Evolutionary conservation across 257 asterid species (phyloP).

Genomic region (Solanum sejunctum): DNA sequence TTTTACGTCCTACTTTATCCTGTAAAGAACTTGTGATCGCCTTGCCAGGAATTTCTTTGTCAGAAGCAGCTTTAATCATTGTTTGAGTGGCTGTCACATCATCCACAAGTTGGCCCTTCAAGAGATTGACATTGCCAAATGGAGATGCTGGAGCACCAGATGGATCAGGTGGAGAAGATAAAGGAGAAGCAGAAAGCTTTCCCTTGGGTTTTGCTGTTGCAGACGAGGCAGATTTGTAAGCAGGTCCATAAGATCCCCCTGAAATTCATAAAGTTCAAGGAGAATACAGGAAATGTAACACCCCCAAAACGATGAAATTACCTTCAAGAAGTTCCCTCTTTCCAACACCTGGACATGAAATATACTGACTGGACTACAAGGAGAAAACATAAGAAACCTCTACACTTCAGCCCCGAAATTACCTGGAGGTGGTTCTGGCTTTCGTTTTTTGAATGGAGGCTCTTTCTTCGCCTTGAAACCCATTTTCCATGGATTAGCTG

Average conservation of each 20-base stretch:
- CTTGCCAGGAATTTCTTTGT: slow-evolving; percentile 43
- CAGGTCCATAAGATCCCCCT: slow-evolving; percentile 60
- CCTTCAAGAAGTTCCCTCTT: not conserved
- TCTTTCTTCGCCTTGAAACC: slow-evolving; percentile 50
- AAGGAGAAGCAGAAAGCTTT: slow-evolving; percentile 54
- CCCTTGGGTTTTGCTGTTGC: slow-evolving; percentile 43
- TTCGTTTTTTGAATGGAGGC: slow-evolving; percentile 72
- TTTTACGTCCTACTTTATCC: slow-evolving; percentile 35
- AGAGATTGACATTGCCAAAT: slow-evolving; percentile 28
- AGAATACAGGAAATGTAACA: not conserved
- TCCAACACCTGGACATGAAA: not conserved
- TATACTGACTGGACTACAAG: not conserved
- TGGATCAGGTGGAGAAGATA: slow-evolving; percentile 52
- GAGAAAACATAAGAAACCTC: slow-evolving; percentile 5
- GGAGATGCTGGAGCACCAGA: slow-evolving; percentile 49
- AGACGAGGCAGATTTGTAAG: slow-evolving; percentile 43
- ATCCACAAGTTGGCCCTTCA: slow-evolving; percentile 40
- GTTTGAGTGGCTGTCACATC: slow-evolving; percentile 30
- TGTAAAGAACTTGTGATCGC: slow-evolving; percentile 21
- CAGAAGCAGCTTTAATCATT: slow-evolving; percentile 30
- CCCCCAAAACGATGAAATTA: not conserved
- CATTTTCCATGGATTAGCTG: slow-evolving; percentile 64
- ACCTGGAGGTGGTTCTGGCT: slow-evolving; percentile 68
- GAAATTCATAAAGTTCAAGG: slow-evolving; percentile 3
- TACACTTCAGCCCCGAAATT: slow-evolving; percentile 12